Evolutionary conservation across 2,329 filamentous ascomycete genomes (phyloP).

Genomic region (Colletotrichum tropicale): DNA sequence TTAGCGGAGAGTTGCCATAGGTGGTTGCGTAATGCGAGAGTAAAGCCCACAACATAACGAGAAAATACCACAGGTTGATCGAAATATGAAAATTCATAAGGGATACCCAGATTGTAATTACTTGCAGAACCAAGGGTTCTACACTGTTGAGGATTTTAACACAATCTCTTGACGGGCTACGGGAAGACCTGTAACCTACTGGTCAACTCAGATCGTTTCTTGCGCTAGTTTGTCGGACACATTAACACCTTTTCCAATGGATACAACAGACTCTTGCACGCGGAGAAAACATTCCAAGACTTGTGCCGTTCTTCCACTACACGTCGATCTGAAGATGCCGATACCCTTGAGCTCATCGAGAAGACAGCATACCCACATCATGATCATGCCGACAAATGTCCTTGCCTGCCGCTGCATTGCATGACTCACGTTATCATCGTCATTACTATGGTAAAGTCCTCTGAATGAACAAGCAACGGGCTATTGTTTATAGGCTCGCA

Average conservation of each 20-base stretch:
- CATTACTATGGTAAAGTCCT: neutral
- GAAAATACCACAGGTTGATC: no score
- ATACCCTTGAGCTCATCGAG: neutral
- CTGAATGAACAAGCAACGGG: neutral
- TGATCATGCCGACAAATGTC: neutral
- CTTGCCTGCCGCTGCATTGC: neutral
- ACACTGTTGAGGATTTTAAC: no score
- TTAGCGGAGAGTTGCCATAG: neutral
- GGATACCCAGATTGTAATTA: no score
- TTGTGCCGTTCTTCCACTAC: neutral
- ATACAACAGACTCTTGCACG: rapidly evolving
- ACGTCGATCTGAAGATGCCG: neutral
- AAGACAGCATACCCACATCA: neutral
- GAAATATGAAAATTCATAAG: no score
- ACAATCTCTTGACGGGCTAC: neutral
- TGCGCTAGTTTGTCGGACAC: neutral
- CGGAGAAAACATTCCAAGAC: neutral
- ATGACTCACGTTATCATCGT: neutral
- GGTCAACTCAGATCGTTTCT: neutral
- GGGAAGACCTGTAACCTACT: neutral
- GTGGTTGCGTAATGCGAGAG: neutral
- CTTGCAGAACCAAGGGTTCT: no score
- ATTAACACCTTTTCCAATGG: neutral
- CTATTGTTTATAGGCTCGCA: neutral
- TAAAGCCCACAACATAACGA: rapidly evolving